Base-by-base conservation (phyloP, 257 asterid species). In the Solanum dulcamara region DNA sequence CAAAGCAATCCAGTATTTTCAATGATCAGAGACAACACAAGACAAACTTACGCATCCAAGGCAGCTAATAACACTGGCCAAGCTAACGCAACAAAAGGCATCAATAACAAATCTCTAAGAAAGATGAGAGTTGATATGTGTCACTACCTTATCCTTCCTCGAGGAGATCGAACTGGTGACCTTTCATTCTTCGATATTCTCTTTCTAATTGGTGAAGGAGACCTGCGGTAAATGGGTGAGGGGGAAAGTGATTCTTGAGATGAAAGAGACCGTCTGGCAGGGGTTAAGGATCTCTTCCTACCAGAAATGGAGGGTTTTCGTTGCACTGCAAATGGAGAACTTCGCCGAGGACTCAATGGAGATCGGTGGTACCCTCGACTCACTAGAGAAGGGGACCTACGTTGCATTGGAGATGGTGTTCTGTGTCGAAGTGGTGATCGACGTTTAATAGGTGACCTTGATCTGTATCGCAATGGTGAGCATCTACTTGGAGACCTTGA, bases 101-200 rank as follows among this genome's bases (percentile, higher is more conserved):
- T 24, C 82, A 75, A 48, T 17, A 79, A 17, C 18, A 79, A 79
- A 50, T 79, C 28, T 48, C 15, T 15, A 48, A 35, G n/a, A 79
- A 79, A 28, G 62, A 79, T 28, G 59, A 75, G 38, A 44, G 42
- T 79, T 46, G 64, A 48, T 77, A 77, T 28, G 62, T 79, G 60
- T 79, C 64, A 77, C 26, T 90, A 96, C 99, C 99, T 96, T 88
- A 82, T 89, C 81, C 92, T 93, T 88, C 74, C 94, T 71, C 90
- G 89, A 86, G 91, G 90, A 89, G 97, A 93, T 71, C 74, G 90
- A 68, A 84, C 51, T 80, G 92, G 95, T 75, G 98, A 93, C 66
- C 85, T 84, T 35, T 24, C 83, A 42, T 77, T 88, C 86, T 86
- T 91, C 17, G 81, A 87, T 33, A 95, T 90, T 84, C 84, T 91